Evolutionary conservation across 2,329 filamentous ascomycete species (phyloP), one percentile per base, ranked within the genome.

Genomic region (Bipolaris sorokiniana): DNA sequence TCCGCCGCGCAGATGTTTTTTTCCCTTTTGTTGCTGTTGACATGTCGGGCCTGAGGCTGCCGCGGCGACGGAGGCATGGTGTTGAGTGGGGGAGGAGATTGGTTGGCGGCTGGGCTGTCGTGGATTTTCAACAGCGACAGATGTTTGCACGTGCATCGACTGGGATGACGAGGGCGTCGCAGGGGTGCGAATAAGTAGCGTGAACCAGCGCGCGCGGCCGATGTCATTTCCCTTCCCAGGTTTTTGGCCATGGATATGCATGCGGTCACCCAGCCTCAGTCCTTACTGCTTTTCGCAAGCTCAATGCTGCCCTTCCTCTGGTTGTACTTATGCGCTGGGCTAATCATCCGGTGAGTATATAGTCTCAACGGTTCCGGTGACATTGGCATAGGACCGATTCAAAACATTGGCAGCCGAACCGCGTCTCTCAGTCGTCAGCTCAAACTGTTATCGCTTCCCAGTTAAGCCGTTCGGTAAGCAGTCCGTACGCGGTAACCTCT

Each of bases 391-490:
- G 31, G 34, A 16, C 46, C 46, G 34, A 20, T 15, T 38, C 46
- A 48, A 18, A 7, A n/a, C 26, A 18, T 51, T 44, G 53, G 41
- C 45, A 22, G 28, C 54, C 45, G 54, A 42, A 31, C 52, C 47
- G 46, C 20, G 51, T 45, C 52, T 44, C 34, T 41, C 38, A 15
- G 15, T 28, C 22, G 34, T 28, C 46, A 54, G 28, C 40, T 23
- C 41, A 50, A 50, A 28, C 51, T 52, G 50, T 47, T 59, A 56
- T 51, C 37, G 54, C 46, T 18, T 45, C 52, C 56, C 48, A 56
- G 45, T 54, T 48, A 48, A 49, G n/a, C n/a, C 13, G n/a, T 15
- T 59, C 63, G 56, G 63, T 64, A 53, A 46, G 63, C 38, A 48
- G 33, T 58, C 63, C 61, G 56, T 38, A 22, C 31, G 20, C 13